Evolutionary conservation across 176 grass and related monocot genomes (phyloP), one percentile per base, ranked within the genome.

Genomic region (Paspalum notatum): DNA sequence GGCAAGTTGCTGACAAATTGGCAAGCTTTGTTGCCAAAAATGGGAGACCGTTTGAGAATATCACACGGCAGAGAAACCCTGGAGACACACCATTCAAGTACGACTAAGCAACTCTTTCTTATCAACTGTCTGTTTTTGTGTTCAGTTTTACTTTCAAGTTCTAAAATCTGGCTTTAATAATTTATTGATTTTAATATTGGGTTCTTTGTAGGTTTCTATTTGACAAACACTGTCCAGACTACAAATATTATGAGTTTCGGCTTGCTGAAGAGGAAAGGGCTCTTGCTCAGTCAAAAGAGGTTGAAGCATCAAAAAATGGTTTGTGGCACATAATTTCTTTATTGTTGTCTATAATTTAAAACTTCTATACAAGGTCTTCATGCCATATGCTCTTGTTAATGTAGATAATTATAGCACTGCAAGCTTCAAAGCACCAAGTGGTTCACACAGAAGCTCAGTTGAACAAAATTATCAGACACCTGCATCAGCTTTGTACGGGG

Each of bases 51-150:
- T 93, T 93, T 77, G 97, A 99, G 82, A 89, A 99, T 85, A 71
- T 95, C 76, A 96, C 97, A 57, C 86, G 92, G 2, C 93, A 99
- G 64, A 95, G 73, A 81, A 99, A 99, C 76, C 93, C 90, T 82
- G 93, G 93, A 47, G 97, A 99, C 70, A 93, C 97, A 48, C 97
- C 97, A 62, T 99, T 96, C 87, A 99, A 99, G 97, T 99, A 88
- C 44, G 90, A 63, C 0, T 15, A 12, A n/a, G 0, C 21, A 78
- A 42, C 18, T 80, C 58, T 83, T 83, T 46, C 46, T 75, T 7
- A 63, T 17, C 56, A 63, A 57, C 0, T 65, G 5, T 57, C 5
- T 53, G 0, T 46, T 22, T 63, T 13, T 65, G 26, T 76, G 16
- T 22, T 42, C 71, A 46, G 0, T 0, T 7, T 51, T 41, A 38